phyloP scores from a whole-genome alignment of 148 eudicot species.

The Chenopodium album region DNA sequence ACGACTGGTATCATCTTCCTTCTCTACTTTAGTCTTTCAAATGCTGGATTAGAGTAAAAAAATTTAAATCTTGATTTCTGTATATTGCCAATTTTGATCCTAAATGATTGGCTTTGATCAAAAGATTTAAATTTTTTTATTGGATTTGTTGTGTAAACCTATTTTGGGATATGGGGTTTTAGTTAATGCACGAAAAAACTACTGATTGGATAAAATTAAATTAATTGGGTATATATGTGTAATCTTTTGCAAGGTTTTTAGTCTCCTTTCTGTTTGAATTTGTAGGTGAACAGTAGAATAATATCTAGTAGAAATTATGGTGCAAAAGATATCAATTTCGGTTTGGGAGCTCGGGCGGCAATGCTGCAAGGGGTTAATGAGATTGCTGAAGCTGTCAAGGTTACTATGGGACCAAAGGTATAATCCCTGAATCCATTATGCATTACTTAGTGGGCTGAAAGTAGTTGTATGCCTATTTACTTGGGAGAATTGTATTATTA shows the following conservation, averaged over 20 bases:
- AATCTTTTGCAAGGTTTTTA: background rate
- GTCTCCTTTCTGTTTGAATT: slow-evolving; percentile 14
- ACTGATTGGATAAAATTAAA: background rate
- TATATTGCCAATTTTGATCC: slow-evolving; percentile 13
- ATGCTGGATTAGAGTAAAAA: background rate
- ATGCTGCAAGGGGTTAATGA: slow-evolving; percentile 92
- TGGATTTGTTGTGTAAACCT: background rate
- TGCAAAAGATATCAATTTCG: slow-evolving; percentile 86
- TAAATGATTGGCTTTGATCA: background rate
- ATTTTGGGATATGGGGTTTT: slow-evolving; percentile 6
- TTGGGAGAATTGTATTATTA: no score
- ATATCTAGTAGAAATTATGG: slow-evolving; percentile 62
- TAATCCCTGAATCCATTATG: background rate
- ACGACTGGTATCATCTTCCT: slow-evolving; percentile 44
- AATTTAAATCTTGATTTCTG: background rate
- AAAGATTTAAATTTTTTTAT: no score
- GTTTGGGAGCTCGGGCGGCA: slow-evolving; percentile 68
- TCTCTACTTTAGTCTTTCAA: background rate
- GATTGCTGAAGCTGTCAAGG: slow-evolving; percentile 96
- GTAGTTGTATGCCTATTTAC: background rate
- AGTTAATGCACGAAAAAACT: no score
- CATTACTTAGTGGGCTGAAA: background rate
- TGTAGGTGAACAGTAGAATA: slow-evolving; percentile 52
- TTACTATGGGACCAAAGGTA: slow-evolving; percentile 99
- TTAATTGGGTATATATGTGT: background rate